Evolutionary conservation across 768 basidiomycete genomes (phyloP).

Genomic region (Tylopilus sp.): DNA sequence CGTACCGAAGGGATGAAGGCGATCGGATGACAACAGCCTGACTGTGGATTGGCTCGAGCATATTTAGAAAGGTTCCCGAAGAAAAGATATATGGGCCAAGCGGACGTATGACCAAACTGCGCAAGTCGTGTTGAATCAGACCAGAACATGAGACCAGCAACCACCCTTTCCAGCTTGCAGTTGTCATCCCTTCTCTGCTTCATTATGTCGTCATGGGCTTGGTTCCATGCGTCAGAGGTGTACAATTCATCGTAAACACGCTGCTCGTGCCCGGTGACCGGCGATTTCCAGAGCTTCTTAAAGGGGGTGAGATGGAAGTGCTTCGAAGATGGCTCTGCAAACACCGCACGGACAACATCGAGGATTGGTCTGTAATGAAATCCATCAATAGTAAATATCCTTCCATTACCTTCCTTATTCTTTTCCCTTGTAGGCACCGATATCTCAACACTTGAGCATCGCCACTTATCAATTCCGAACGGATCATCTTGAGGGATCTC

Average conservation of each 20-base stretch:
- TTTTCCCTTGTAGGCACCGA: not conserved
- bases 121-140: constrained; percentile 10
- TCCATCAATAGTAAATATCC: not conserved
- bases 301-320: not conserved
- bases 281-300: not conserved
- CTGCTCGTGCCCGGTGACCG: not conserved
- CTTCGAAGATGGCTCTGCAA: not conserved
- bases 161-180: constrained; percentile 5
- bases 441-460: not conserved
- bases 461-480: not conserved
- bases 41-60: not conserved
- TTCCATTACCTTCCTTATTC: not conserved
- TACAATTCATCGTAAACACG: not conserved
- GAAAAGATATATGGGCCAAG: constrained; percentile 8
- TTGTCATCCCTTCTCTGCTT: not conserved
- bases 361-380: not conserved
- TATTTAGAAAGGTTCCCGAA: constrained; percentile 3
- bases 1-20: constrained; percentile 21
- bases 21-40: constrained; percentile 19
- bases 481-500: not conserved
- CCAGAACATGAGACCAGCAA: constrained; percentile 16
- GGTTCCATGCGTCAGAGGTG: not conserved
- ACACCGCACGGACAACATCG: not conserved
- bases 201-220: not conserved
- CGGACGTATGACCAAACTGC: constrained; percentile 11